Base-by-base conservation (phyloP, 2,329 filamentous ascomycete species). In the Trichoderma sp. region DNA sequence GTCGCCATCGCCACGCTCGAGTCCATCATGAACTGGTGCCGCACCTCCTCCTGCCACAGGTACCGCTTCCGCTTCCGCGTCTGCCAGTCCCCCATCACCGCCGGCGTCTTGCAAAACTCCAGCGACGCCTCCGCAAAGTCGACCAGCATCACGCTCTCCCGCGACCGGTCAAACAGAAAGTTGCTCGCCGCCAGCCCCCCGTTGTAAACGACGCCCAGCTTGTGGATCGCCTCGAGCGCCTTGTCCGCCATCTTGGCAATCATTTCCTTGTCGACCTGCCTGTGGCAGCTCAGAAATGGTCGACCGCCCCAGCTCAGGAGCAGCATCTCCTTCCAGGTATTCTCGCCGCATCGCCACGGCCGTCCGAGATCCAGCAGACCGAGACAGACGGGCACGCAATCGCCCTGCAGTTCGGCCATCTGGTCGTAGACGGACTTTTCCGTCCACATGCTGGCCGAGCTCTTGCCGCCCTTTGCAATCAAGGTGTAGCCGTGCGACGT, bases 371-470 rank as follows among this genome's bases (percentile, higher is more conserved):
- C 39, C 14, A 62, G 30, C 17, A 62, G 28, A 0, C 58, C 58
- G 0, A 62, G 9, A 12, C 58, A 62, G 1, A 62, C 30, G 5
- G 58, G 58, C 9, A 62, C 48, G 45, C 41, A 28, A 4, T 14
- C 24, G 9, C 58, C 58, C 15, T 62, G 58, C 6, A 44, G 39
- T 4, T 10, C 43, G 7, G 19, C 39, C 34, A 62, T 21, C 39
- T 54, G 34, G n/a, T 62, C 58, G 7, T 62, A 62, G 19, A 62
- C 39, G 24, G 44, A 51, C 14, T 62, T 62, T 10, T 62, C 58
- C 47, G 34, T 45, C 48, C 48, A 54, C 39, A 62, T 0, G 3
- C 30, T 17, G 1, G 48, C 39, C 3, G 26, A 43, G 9, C 39
- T 50, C 30, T 52, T 54, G 1, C 58, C 58, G 2, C 24, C 58